Conservation (phyloP, 768 basidiomycete genomes). For the Rhodocollybia butyracea region DNA sequence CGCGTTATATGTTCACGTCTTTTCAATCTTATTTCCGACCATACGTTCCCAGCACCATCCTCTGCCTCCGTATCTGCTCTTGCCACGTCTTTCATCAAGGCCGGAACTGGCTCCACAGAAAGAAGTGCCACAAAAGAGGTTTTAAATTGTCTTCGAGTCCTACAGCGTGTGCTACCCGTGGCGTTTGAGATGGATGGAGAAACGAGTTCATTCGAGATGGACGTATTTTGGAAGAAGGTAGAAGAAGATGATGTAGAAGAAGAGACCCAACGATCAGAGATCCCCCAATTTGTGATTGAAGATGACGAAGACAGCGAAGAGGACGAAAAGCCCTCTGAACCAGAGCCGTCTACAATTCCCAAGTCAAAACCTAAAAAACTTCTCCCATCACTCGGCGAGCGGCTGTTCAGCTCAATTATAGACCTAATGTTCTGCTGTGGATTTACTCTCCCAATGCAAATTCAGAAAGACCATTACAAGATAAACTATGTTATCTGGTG, state of each 20-base stretch:
- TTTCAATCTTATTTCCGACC: constrained; percentile 73
- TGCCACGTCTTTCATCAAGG: constrained; percentile 68
- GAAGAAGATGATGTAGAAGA: constrained; percentile 39
- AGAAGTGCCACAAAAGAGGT: constrained; percentile 81
- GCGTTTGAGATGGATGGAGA: constrained; percentile 80
- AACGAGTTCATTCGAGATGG: constrained; percentile 67
- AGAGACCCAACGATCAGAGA: constrained; percentile 18
- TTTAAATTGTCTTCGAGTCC: constrained; percentile 87
- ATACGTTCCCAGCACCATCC: constrained; percentile 69
- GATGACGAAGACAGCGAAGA: constrained; percentile 62
- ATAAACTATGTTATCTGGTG: constrained; percentile 89
- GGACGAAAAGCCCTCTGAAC: constrained; percentile 16
- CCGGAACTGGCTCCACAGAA: constrained; percentile 36
- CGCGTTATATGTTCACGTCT: constrained; percentile 64
- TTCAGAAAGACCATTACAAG: constrained; percentile 77
- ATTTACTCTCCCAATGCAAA: constrained; percentile 80
- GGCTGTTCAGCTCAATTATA: constrained; percentile 72
- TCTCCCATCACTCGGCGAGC: constrained; percentile 77
- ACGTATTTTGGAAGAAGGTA: constrained; percentile 78
- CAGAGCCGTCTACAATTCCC: constrained; percentile 13
- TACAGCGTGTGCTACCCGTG: constrained; percentile 88
- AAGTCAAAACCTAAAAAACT: constrained; percentile 38
- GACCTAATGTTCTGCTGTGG: constrained; percentile 93
- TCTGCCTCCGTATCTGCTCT: constrained; percentile 60
- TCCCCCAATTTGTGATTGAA: constrained; percentile 84